These are phyloP conservation scores for Ganoderma multipileum DNA, from an alignment of 1,284 basidiomycete genomes.

Conservation along the genomic window DNA sequence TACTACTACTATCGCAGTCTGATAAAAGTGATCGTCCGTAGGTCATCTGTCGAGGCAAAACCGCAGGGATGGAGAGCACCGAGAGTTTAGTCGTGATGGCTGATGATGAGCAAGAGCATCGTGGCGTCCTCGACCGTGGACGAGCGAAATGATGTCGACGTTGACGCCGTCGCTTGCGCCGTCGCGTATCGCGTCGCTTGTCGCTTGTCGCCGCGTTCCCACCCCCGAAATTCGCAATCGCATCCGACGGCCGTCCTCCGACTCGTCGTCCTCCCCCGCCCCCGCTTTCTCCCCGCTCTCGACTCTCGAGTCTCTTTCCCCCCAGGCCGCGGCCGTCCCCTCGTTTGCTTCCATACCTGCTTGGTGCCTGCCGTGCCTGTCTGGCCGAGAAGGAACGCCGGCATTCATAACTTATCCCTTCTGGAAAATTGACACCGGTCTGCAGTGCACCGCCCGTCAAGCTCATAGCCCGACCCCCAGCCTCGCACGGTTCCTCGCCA, in stretches of 20 bases:
- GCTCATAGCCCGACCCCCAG: neutral
- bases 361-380: neutral
- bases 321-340: constrained; percentile 9
- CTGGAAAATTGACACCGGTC: constrained; percentile 18
- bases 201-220: neutral
- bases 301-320: neutral
- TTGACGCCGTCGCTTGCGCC: constrained; percentile 8
- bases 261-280: constrained; percentile 13
- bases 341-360: neutral
- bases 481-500: neutral
- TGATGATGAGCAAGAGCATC: constrained; percentile 14
- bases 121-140: constrained; percentile 22
- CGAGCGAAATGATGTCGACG: neutral
- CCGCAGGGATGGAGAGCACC: neutral
- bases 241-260: constrained; percentile 7
- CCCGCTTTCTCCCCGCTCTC: constrained; percentile 6
- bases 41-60: neutral
- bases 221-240: neutral
- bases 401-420: constrained; percentile 12
- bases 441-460: constrained; percentile 14
- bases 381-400: neutral
- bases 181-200: constrained; percentile 13
- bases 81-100: constrained; percentile 8
- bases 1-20: neutral
- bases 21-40: neutral